Conservation (phyloP, 2,329 filamentous ascomycete species). For the Escovopsis sp. region DNA sequence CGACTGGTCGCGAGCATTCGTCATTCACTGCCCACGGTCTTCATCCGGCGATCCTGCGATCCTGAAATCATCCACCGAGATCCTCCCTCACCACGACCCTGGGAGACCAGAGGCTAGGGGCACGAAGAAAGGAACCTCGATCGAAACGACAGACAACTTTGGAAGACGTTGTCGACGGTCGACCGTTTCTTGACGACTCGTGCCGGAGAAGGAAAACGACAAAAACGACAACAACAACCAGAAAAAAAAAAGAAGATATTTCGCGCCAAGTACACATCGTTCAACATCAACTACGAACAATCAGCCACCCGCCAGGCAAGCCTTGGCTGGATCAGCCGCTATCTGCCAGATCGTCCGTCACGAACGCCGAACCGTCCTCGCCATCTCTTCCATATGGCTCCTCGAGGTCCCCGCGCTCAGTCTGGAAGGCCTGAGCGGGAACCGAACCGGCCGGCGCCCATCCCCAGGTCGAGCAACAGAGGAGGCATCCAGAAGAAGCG, state of each 20-base stretch:
- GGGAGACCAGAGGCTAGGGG: no score
- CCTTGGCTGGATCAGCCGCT: background rate
- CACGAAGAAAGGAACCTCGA: no score
- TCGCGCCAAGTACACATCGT: background rate
- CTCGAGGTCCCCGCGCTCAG: constrained; percentile 15
- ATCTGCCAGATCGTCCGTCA: background rate
- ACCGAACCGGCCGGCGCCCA: constrained; percentile 14
- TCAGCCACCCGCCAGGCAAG: background rate
- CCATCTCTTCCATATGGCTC: constrained; percentile 14
- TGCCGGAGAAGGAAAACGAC: background rate
- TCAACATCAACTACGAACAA: background rate
- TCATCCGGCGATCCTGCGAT: no score
- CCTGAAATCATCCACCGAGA: no score
- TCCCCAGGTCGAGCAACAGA: constrained; percentile 20
- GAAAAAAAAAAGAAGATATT: background rate
- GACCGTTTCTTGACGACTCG: no score
- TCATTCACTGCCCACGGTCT: no score
- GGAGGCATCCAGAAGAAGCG: constrained; percentile 38
- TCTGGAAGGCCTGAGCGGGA: constrained; percentile 14
- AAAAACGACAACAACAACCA: background rate
- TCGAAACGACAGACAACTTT: no score
- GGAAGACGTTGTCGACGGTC: no score
- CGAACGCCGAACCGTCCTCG: background rate
- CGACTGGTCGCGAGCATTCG: no score
- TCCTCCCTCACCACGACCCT: no score